A percentile compares a stretch with the other conserved stretches of the same genome.
Conservation (phyloP, 345 rosid genomes). For the Eucalyptus paniculata region DNA sequence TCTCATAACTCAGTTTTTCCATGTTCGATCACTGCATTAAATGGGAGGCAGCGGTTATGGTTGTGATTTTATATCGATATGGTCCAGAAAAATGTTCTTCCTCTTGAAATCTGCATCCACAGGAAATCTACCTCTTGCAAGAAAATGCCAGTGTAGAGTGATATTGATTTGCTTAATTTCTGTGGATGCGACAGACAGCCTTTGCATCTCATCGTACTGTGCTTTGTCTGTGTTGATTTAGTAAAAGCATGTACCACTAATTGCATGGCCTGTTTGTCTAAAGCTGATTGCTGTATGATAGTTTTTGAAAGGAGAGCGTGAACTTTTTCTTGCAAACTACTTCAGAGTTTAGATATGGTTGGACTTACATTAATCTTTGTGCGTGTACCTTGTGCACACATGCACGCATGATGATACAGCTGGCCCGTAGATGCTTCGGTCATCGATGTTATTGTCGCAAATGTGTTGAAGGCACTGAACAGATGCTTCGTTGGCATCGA, state of each 20-base stretch:
- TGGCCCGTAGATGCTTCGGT: fast-evolving
- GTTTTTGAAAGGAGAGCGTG: neutral
- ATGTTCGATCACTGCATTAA: no score
- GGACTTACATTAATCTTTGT: neutral
- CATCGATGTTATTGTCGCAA: neutral
- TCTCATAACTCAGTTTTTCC: no score
- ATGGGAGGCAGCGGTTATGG: neutral
- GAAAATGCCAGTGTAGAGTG: neutral
- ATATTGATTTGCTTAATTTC: no score
- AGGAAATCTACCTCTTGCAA: neutral
- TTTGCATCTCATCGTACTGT: neutral
- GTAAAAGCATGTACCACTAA: neutral
- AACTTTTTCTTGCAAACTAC: neutral
- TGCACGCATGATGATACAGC: neutral
- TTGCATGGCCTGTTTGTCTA: neutral
- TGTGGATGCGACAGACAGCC: neutral
- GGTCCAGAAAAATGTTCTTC: neutral
- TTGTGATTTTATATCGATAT: no score
- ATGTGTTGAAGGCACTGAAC: neutral
- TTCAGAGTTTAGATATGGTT: neutral
- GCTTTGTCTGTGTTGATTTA: neutral
- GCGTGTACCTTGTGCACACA: neutral
- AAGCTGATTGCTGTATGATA: neutral
- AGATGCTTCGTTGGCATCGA: neutral
- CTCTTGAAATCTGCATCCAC: neutral